Conservation (phyloP, 805 yeast genomes). For the Sugiyamaella marilandica region DNA sequence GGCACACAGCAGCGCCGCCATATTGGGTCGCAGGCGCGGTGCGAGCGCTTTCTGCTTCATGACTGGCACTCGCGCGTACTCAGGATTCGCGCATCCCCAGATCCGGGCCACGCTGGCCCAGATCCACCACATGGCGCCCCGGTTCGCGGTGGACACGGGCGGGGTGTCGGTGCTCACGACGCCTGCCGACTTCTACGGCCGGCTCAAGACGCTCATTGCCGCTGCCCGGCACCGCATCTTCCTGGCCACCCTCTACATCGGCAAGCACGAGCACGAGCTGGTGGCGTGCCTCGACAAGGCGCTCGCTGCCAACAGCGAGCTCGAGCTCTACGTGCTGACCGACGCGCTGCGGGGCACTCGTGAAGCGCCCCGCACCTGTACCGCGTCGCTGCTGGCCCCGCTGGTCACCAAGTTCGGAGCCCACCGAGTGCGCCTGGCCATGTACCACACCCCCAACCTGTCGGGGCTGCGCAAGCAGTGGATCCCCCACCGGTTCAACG, state of each 20-base stretch:
- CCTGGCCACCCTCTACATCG: slow-evolving; percentile 80
- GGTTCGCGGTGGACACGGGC: slow-evolving; percentile 53
- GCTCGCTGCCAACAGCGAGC: slow-evolving; percentile 49
- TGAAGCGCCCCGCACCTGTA: slow-evolving; percentile 74
- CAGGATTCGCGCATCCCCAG: slow-evolving; percentile 17
- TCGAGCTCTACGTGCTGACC: slow-evolving; percentile 67
- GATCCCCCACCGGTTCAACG: slow-evolving; percentile 82
- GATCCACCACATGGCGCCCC: slow-evolving; percentile 60
- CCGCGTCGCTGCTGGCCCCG: slow-evolving; percentile 69
- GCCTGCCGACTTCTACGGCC: slow-evolving; percentile 70
- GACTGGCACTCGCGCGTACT: slow-evolving; percentile 1
- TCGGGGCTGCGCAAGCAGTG: slow-evolving; percentile 58
- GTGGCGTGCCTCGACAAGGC: slow-evolving; percentile 51
- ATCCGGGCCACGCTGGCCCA: slow-evolving; percentile 33
- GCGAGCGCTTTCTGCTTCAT: not conserved
- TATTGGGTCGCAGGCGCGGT: not conserved
- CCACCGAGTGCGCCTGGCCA: slow-evolving; percentile 66
- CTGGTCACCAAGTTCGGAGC: slow-evolving; percentile 61
- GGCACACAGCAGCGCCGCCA: not conserved
- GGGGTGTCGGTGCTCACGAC: slow-evolving; percentile 57
- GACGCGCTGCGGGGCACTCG: slow-evolving; percentile 92
- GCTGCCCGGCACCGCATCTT: slow-evolving; percentile 64
- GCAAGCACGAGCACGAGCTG: slow-evolving; percentile 74
- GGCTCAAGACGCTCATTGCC: slow-evolving; percentile 55
- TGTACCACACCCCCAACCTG: slow-evolving; percentile 87